phyloP scores from a whole-genome alignment of 345 rosid species.

The Luvunga scandens region DNA sequence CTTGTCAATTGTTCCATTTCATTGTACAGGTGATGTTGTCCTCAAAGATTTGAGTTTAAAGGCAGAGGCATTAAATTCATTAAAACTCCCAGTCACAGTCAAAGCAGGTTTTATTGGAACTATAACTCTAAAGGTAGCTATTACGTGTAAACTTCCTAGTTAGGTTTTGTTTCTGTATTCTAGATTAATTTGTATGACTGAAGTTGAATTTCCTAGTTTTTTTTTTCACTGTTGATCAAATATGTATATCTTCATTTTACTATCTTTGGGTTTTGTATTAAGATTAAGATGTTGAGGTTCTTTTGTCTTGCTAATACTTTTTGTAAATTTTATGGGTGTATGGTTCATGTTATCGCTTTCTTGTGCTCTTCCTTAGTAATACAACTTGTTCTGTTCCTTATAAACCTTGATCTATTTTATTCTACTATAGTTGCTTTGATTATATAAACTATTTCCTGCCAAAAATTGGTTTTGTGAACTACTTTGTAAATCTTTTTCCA shows the following conservation, averaged over 20 bases:
- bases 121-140: conserved; percentile 77
- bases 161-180: conserved; percentile 1
- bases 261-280: background rate
- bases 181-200: background rate
- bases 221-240: background rate
- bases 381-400: background rate
- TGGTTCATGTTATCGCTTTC: background rate
- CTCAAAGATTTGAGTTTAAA: conserved; percentile 90
- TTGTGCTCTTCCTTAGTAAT: background rate
- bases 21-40: conserved; percentile 82
- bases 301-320: background rate
- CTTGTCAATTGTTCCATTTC: conserved; percentile 14
- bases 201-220: background rate
- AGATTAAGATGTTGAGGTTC: background rate
- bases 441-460: background rate
- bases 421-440: background rate
- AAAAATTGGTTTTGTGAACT: no score
- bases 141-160: background rate
- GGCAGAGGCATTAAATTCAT: conserved; percentile 91
- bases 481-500: background rate
- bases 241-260: background rate
- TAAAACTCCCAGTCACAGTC: conserved; percentile 91
- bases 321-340: background rate
- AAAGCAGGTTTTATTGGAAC: conserved; percentile 98
- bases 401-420: background rate